Percentiles rank a stretch among this genome's conserved stretches.
Conservation (phyloP, 176 grass and related monocot species). For the Bromus sterilis region DNA sequence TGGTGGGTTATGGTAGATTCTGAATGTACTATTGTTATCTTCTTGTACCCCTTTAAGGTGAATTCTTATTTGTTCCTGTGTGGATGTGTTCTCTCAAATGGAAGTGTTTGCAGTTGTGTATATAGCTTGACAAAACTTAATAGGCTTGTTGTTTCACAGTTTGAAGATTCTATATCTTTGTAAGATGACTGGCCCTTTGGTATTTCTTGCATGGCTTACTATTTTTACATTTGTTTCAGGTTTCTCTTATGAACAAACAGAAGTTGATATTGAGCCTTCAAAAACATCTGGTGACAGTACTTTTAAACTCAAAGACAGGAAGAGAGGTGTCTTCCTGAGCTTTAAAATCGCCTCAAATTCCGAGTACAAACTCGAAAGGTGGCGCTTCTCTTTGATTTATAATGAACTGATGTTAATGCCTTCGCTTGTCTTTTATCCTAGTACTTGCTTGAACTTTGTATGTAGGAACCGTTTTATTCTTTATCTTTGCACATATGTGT, state of each 20-base stretch:
- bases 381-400: slow-evolving; percentile 3
- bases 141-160: slow-evolving; percentile 3
- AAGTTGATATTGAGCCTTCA: slow-evolving; percentile 83
- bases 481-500: slow-evolving; percentile 2
- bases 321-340: slow-evolving; percentile 45
- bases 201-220: not conserved
- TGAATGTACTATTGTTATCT: not conserved
- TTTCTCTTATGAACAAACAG: slow-evolving; percentile 79
- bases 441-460: not conserved
- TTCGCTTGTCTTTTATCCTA: not conserved
- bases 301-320: slow-evolving; percentile 64
- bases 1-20: not conserved
- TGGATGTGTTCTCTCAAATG: slow-evolving; percentile 6
- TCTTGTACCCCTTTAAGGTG: not conserved
- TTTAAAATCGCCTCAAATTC: slow-evolving; percentile 85
- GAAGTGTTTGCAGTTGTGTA: not conserved
- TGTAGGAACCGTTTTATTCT: not conserved
- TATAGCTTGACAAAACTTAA: slow-evolving; percentile 6
- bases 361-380: slow-evolving; percentile 91
- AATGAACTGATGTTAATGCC: not conserved
- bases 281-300: slow-evolving; percentile 39
- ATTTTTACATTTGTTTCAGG: slow-evolving; percentile 36
- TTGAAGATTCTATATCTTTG: not conserved
- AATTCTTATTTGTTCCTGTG: not conserved
- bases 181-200: not conserved